phyloP scores from a whole-genome alignment of 129 eudicot genomes.

The Rutidosis leptorrhynchoides region DNA sequence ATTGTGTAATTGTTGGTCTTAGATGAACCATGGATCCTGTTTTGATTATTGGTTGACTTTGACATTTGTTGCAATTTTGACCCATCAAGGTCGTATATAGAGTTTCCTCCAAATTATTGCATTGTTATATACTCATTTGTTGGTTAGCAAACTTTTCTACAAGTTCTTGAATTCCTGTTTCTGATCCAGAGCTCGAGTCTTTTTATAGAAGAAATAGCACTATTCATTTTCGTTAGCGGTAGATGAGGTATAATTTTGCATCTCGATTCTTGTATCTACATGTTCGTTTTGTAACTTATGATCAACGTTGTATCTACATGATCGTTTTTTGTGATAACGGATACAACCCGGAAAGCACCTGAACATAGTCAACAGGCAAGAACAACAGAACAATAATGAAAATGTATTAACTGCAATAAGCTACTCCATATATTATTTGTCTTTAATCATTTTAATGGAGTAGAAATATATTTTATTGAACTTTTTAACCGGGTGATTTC shows the following conservation, averaged over 20 bases:
- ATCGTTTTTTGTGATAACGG: too few relatives aligned
- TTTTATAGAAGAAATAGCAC: not conserved
- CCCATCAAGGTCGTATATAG: constrained; percentile 31
- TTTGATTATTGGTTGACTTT: constrained; percentile 25
- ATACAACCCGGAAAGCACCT: too few relatives aligned
- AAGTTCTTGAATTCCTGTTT: not conserved
- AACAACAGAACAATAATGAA: too few relatives aligned
- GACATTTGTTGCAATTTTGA: constrained; percentile 31
- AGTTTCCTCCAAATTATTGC: constrained; percentile 4
- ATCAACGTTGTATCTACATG: too few relatives aligned
- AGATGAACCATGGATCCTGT: constrained; percentile 28
- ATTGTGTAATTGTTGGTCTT: constrained; percentile 25
- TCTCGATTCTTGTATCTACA: not conserved
- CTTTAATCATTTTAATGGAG: too few relatives aligned
- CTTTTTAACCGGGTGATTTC: too few relatives aligned
- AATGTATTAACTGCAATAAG: too few relatives aligned
- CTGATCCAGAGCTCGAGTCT: not conserved
- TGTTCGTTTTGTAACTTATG: not conserved
- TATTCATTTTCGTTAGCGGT: not conserved
- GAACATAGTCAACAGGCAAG: too few relatives aligned
- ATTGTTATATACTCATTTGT: constrained; percentile 18
- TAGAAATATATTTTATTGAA: too few relatives aligned
- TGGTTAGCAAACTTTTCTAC: constrained; percentile 12
- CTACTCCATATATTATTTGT: too few relatives aligned
- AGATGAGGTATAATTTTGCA: not conserved